Evolutionary conservation across 2,329 filamentous ascomycete species (phyloP).

Genomic region (Ascosphaera apis): DNA sequence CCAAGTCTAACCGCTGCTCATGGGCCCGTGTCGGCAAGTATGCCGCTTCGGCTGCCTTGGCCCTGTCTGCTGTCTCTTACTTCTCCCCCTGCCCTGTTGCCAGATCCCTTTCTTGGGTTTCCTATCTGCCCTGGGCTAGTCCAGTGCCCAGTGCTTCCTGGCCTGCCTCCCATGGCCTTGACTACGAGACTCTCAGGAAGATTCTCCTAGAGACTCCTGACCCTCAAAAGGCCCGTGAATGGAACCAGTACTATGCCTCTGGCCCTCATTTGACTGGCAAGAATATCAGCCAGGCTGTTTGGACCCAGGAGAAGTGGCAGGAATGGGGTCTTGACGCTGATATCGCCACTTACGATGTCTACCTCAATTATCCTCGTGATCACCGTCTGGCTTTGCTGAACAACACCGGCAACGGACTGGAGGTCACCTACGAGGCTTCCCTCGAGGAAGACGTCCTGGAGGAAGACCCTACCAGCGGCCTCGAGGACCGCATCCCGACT

Average conservation of each 20-base stretch:
- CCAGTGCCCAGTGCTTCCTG: constrained; percentile 17
- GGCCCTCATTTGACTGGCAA: constrained; percentile 56
- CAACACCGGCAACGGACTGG: constrained; percentile 6
- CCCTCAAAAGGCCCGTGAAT: constrained; percentile 37
- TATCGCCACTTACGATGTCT: constrained; percentile 51
- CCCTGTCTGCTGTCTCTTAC: too few species aligned
- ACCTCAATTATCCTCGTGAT: constrained; percentile 53
- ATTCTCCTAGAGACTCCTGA: constrained; percentile 32
- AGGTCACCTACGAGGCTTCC: constrained; percentile 51
- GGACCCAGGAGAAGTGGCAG: constrained; percentile 53
- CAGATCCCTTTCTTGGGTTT: constrained; percentile 16
- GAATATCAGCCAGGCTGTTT: constrained; percentile 53
- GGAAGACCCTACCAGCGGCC: constrained; percentile 55
- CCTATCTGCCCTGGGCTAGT: constrained; percentile 18
- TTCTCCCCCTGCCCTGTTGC: too few species aligned
- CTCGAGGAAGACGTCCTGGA: constrained; percentile 66
- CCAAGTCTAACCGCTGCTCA: too few species aligned
- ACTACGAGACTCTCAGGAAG: constrained; percentile 30
- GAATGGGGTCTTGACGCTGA: constrained; percentile 40
- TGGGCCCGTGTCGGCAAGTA: too few species aligned
- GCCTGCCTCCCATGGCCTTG: constrained; percentile 23
- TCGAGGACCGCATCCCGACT: constrained; percentile 53
- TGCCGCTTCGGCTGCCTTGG: too few species aligned
- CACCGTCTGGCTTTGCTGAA: constrained; percentile 43
- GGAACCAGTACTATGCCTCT: constrained; percentile 56